Conservation (phyloP, 1,139 yeast species). For the Cylindricascospora bacillispora region DNA sequence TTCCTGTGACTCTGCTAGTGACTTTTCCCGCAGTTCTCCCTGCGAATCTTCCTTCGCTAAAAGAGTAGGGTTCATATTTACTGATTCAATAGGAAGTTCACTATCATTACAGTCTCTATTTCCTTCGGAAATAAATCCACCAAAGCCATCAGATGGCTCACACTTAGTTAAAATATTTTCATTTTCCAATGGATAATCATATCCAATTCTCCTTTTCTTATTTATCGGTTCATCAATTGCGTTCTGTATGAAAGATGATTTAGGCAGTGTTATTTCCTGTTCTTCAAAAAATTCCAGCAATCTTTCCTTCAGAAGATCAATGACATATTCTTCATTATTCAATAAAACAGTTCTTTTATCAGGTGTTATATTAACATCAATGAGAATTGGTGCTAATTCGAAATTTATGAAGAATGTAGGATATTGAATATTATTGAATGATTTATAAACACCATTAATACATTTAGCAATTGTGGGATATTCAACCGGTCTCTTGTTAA, state of each 20-base stretch:
- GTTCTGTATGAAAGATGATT: slow-evolving; percentile 1
- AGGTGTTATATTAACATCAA: slow-evolving; percentile 85
- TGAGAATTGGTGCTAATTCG: slow-evolving; percentile 34
- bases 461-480: slow-evolving; percentile 45
- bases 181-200: neutral
- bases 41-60: slow-evolving; percentile 4
- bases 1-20: slow-evolving; percentile 2
- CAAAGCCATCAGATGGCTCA: too few species aligned
- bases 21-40: slow-evolving; percentile 1
- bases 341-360: slow-evolving; percentile 68
- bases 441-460: slow-evolving; percentile 60
- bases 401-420: slow-evolving; percentile 66
- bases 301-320: slow-evolving; percentile 38
- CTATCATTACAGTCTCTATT: too few species aligned
- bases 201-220: neutral
- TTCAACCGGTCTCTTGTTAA: slow-evolving; percentile 65
- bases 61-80: too few species aligned
- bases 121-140: too few species aligned
- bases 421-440: slow-evolving; percentile 55
- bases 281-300: slow-evolving; percentile 33
- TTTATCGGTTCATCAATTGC: neutral
- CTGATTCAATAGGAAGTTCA: too few species aligned
- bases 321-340: slow-evolving; percentile 47
- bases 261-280: slow-evolving; percentile 32
- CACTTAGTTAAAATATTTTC: too few species aligned